Evolutionary conservation across 2,329 filamentous ascomycete species (phyloP).

Genomic region (Fusarium sp.): DNA sequence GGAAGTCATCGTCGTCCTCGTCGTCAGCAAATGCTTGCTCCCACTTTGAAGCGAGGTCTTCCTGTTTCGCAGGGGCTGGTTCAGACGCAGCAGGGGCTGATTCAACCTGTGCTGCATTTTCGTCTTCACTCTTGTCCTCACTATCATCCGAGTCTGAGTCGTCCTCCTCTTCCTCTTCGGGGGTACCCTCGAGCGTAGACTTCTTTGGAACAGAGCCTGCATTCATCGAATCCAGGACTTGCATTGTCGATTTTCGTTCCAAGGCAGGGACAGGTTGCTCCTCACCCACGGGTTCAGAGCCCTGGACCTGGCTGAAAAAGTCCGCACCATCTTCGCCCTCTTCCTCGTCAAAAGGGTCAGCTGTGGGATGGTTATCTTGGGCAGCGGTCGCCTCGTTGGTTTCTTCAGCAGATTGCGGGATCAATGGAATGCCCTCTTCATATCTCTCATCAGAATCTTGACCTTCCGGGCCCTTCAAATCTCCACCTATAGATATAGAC

Average conservation of each 20-base stretch:
- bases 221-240: constrained; percentile 68
- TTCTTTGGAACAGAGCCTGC: constrained; percentile 48
- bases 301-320: constrained; percentile 69
- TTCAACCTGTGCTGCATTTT: constrained; percentile 32
- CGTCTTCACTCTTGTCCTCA: background rate
- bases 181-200: constrained; percentile 48
- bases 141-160: background rate
- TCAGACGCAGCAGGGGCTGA: constrained; percentile 32
- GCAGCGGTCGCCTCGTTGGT: constrained; percentile 1
- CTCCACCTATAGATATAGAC: constrained; percentile 57
- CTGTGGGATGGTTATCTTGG: constrained; percentile 37
- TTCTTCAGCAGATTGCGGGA: constrained; percentile 51
- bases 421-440: constrained; percentile 76
- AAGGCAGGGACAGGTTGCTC: constrained; percentile 50
- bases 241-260: constrained; percentile 76
- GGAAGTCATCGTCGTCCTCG: constrained; percentile 75
- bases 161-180: constrained; percentile 39
- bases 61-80: constrained; percentile 52
- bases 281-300: constrained; percentile 39
- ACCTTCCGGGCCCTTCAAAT: constrained; percentile 54
- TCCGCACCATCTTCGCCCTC: constrained; percentile 66
- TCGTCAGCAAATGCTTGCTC: constrained; percentile 81
- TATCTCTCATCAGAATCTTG: constrained; percentile 68
- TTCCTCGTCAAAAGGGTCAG: constrained; percentile 57
- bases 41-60: constrained; percentile 84